Conservation (phyloP, 1,284 basidiomycete species). For the Spongispora temasekensis region DNA sequence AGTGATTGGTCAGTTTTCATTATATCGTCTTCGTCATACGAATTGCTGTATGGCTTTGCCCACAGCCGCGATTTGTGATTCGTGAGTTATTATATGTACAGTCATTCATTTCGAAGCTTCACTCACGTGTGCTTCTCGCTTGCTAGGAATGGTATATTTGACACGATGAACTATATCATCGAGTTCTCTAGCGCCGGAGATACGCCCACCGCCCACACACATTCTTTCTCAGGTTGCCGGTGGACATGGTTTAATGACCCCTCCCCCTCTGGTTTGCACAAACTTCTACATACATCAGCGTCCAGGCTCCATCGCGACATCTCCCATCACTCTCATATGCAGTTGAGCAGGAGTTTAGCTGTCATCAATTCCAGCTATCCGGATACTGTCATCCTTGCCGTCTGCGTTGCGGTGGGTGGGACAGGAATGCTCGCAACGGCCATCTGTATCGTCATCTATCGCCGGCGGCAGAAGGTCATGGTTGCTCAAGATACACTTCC, state of each 20-base stretch:
- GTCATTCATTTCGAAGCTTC: conserved; percentile 3
- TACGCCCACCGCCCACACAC: not conserved
- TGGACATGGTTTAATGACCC: not conserved
- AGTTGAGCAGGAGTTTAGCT: not conserved
- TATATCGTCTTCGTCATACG: not conserved
- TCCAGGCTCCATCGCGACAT: not conserved
- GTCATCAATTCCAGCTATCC: conserved; percentile 2
- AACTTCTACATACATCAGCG: conserved; percentile 1
- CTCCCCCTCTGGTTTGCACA: not conserved
- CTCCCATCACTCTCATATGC: conserved; percentile 11
- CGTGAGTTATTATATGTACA: too few relatives aligned
- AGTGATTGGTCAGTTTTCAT: conserved; percentile 15
- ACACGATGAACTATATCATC: conserved; percentile 3
- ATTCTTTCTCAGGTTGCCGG: conserved; percentile 16
- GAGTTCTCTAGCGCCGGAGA: conserved; percentile 3
- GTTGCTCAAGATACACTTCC: conserved; percentile 28
- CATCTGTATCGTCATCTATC: conserved; percentile 11
- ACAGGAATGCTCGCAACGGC: conserved; percentile 13
- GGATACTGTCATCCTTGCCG: conserved; percentile 15
- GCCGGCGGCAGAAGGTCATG: conserved; percentile 11
- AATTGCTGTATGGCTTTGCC: not conserved
- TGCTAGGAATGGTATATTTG: conserved; percentile 17
- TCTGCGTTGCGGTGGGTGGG: conserved; percentile 26
- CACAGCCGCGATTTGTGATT: conserved; percentile 16
- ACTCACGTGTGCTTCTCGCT: conserved; percentile 4